A percentile compares a stretch with the other conserved stretches of the same genome.
These are phyloP conservation scores for Cryptococcus wingfieldii DNA, from an alignment of 1,284 basidiomycete genomes.

Conservation along the genomic window DNA sequence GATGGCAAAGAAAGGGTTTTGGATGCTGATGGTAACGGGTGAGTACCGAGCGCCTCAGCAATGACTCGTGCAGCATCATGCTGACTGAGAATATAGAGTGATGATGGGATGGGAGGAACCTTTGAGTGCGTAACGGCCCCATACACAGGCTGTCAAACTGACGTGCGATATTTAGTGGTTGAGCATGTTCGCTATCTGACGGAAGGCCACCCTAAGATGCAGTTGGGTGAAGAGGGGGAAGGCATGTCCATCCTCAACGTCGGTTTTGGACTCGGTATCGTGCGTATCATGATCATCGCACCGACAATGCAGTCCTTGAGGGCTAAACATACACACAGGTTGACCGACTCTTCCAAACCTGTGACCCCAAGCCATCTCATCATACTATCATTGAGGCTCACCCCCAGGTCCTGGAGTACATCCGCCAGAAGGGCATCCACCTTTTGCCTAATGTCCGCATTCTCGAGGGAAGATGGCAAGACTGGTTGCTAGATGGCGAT, in stretches of 20 bases:
- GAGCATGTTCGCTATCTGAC: conserved; percentile 56
- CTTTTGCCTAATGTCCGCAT: conserved; percentile 71
- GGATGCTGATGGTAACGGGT: conserved; percentile 61
- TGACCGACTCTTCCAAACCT: conserved; percentile 71
- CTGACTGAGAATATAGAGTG: conserved; percentile 52
- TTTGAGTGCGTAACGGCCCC: conserved; percentile 58
- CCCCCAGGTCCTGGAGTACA: conserved; percentile 77
- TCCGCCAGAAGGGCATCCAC: conserved; percentile 72
- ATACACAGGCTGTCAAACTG: conserved; percentile 7
- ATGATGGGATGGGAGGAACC: conserved; percentile 95
- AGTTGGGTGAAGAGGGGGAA: conserved; percentile 33
- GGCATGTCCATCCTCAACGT: conserved; percentile 77
- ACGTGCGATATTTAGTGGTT: conserved; percentile 45
- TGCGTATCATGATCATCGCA: conserved; percentile 47
- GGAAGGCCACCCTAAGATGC: conserved; percentile 53
- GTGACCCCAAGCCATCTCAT: conserved; percentile 53
- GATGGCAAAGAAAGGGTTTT: conserved; percentile 65
- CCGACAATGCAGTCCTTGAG: not conserved
- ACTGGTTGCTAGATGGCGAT: conserved; percentile 57
- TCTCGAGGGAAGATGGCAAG: conserved; percentile 90
- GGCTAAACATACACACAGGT: conserved; percentile 55
- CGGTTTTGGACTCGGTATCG: conserved; percentile 92
- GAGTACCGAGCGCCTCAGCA: conserved; percentile 48
- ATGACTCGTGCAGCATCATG: not conserved
- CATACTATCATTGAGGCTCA: conserved; percentile 97